Evolutionary conservation across 1,284 basidiomycete species (phyloP).

Genomic region (Melanopsichium pennsylvanicum): DNA sequence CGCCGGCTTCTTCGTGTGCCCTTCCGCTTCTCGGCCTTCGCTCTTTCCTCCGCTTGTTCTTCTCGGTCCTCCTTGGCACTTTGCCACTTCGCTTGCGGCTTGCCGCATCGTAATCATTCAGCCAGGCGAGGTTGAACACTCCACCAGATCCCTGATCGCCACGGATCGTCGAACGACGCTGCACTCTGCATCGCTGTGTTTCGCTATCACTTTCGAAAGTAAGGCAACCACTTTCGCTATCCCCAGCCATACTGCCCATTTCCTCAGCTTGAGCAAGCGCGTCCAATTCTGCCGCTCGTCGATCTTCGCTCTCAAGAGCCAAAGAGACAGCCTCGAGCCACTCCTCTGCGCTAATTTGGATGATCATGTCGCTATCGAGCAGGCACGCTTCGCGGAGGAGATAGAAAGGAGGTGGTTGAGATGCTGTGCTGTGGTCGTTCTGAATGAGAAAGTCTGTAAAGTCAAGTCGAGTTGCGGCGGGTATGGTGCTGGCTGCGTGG

Average conservation of each 20-base stretch:
- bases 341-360: conserved; percentile 26
- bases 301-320: conserved; percentile 21
- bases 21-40: conserved; percentile 4
- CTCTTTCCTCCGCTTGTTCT: conserved; percentile 27
- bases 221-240: conserved; percentile 39
- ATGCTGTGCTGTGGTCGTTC: conserved; percentile 11
- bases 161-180: conserved; percentile 10
- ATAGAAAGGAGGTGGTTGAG: conserved; percentile 30
- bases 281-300: conserved; percentile 19
- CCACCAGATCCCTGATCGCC: conserved; percentile 5
- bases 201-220: conserved; percentile 46
- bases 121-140: conserved; percentile 21
- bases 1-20: conserved; percentile 25
- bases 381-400: conserved; percentile 39
- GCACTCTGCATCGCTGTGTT: conserved; percentile 10
- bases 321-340: conserved; percentile 37
- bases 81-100: conserved; percentile 24
- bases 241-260: conserved; percentile 43
- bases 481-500: conserved; percentile 5
- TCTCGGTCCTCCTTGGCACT: conserved; percentile 5
- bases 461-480: not conserved
- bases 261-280: conserved; percentile 39
- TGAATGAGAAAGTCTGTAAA: conserved; percentile 36
- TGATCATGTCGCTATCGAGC: conserved; percentile 22
- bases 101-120: conserved; percentile 4